phyloP scores from a whole-genome alignment of 257 asterid genomes.

The Buddleja alternifolia region DNA sequence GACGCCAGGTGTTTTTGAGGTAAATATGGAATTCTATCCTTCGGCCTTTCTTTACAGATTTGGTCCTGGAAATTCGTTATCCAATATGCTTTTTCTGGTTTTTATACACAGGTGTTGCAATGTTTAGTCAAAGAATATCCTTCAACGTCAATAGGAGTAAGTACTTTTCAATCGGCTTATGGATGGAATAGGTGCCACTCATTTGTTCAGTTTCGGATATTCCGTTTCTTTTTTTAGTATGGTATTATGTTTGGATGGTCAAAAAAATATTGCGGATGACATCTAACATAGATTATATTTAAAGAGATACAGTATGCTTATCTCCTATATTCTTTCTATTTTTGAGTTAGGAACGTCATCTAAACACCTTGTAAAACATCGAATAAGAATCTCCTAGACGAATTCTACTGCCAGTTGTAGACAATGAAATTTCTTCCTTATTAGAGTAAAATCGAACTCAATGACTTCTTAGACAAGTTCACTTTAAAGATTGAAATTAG shows the following conservation, averaged over 20 bases:
- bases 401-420: neutral
- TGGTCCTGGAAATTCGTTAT: neutral
- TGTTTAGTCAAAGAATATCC: slow-evolving; percentile 68
- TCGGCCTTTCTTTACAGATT: neutral
- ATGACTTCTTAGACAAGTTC: neutral
- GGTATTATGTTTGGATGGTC: neutral
- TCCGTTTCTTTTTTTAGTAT: neutral
- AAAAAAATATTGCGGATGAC: neutral
- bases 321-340: slow-evolving; percentile 14
- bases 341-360: neutral
- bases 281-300: neutral
- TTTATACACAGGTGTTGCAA: slow-evolving; percentile 49
- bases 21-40: slow-evolving; percentile 24
- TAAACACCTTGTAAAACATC: neutral
- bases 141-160: slow-evolving; percentile 67
- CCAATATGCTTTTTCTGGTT: slow-evolving; percentile 7
- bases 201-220: slow-evolving; percentile 5
- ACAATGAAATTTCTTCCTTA: slow-evolving; percentile 5
- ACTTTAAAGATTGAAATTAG: neutral
- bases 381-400: neutral
- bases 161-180: slow-evolving; percentile 25
- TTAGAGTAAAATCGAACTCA: neutral
- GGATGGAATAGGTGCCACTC: neutral
- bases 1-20: slow-evolving; percentile 82
- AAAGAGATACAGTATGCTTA: neutral